phyloP scores from a whole-genome alignment of 108 stramenopile genomes.

The Cyclostephanos tholiformis region DNA sequence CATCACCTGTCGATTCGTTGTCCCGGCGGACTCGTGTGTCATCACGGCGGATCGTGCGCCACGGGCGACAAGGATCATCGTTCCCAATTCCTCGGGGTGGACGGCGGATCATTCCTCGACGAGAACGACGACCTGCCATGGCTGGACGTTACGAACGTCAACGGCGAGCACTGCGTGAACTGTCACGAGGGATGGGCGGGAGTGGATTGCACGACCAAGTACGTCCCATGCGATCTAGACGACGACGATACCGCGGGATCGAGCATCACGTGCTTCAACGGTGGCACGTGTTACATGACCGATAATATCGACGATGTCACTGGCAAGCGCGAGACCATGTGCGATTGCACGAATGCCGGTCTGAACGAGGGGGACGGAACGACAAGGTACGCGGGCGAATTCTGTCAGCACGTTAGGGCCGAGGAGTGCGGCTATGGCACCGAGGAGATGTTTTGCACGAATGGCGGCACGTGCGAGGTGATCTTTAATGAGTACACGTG shows the following conservation, averaged over 20 bases:
- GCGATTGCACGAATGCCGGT: slow-evolving; percentile 33
- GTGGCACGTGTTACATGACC: slow-evolving; percentile 27
- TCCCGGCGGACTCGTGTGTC: slow-evolving; percentile 31
- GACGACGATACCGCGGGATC: slow-evolving; percentile 34
- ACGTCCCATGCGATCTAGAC: slow-evolving; percentile 20
- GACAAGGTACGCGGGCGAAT: slow-evolving; percentile 32
- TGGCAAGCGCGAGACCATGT: slow-evolving; percentile 30
- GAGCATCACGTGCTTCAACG: slow-evolving; percentile 37
- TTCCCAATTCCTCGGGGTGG: too few relatives aligned
- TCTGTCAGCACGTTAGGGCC: slow-evolving; percentile 41
- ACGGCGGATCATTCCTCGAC: neutral
- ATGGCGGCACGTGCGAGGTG: slow-evolving; percentile 32
- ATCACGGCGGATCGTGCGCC: slow-evolving; percentile 43
- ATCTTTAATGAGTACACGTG: slow-evolving; percentile 11
- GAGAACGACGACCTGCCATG: slow-evolving; percentile 28
- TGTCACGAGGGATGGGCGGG: slow-evolving; percentile 45
- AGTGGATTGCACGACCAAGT: slow-evolving; percentile 34
- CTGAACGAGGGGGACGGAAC: slow-evolving; percentile 6
- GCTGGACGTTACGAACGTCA: slow-evolving; percentile 34
- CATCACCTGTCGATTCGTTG: slow-evolving; percentile 8
- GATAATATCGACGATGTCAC: slow-evolving; percentile 15
- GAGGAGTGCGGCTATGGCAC: slow-evolving; percentile 14
- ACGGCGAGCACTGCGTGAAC: slow-evolving; percentile 43
- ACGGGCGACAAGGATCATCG: slow-evolving; percentile 28
- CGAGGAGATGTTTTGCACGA: slow-evolving; percentile 49